Evolutionary conservation across 75 land plant species (phyloP).

Genomic region (Isoetes taiwanensis): DNA sequence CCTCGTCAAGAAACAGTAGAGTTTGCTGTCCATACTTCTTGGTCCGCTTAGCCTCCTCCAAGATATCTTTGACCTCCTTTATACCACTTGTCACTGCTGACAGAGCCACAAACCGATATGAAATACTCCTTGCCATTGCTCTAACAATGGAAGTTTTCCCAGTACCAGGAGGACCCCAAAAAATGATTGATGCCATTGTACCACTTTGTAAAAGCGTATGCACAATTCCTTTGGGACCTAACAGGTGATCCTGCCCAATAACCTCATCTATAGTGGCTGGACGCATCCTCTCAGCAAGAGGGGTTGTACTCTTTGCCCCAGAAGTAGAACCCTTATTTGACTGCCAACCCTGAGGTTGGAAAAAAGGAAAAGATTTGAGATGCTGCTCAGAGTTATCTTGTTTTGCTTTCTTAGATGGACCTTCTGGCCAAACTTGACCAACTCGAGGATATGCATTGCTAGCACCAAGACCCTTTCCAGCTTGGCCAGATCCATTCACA

Average conservation of each 20-base stretch:
- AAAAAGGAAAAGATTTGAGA: too few relatives aligned
- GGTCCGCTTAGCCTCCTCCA: conserved; percentile 49
- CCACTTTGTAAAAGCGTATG: conserved; percentile 23
- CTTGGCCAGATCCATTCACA: too few relatives aligned
- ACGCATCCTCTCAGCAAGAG: conserved; percentile 64
- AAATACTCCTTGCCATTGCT: conserved; percentile 29
- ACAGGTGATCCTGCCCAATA: conserved; percentile 74
- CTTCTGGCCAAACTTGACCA: too few relatives aligned
- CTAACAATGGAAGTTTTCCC: conserved; percentile 59
- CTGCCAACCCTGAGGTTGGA: too few relatives aligned
- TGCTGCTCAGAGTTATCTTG: too few relatives aligned
- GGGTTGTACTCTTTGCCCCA: conserved; percentile 11
- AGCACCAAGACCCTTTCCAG: too few relatives aligned
- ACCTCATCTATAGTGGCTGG: conserved; percentile 46
- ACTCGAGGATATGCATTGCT: too few relatives aligned
- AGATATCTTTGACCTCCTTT: conserved; percentile 61
- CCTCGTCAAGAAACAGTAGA: conserved; percentile 80
- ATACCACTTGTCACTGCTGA: conserved; percentile 50
- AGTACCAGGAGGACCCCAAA: conserved; percentile 70
- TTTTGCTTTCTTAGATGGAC: too few relatives aligned
- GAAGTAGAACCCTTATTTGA: too few relatives aligned
- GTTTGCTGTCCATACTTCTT: conserved; percentile 34
- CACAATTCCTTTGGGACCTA: conserved; percentile 31
- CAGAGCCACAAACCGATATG: conserved; percentile 45
- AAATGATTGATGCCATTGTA: conserved; percentile 32